Evolutionary conservation across 441 rosid genomes (phyloP), one percentile per base, ranked within the genome.

Genomic region (Syzygium syzygioides): DNA sequence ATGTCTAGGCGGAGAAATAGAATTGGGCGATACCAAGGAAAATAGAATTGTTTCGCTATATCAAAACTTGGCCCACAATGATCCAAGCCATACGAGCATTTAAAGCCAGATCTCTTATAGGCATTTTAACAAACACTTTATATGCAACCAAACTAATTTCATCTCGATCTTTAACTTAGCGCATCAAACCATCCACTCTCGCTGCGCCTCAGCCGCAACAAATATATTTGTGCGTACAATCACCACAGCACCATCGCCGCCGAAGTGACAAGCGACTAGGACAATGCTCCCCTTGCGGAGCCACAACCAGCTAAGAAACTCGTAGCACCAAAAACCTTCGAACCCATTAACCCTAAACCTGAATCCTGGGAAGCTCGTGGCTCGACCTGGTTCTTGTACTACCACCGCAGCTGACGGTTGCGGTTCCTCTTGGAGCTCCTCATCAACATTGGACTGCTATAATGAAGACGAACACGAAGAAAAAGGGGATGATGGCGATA

Each of bases 81-180:
- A 20, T 71, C 50, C 80, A 37, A 13, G 80, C 48, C 8, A 37
- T 13, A 37, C 80, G 14, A 10, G 80, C 28, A 20, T 34, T 34
- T 71, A 34, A 37, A 71, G 80, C 80, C 50, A 11, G 26, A 26
- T 71, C 79, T 88, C 66, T 86, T 11, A 23, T 15, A 55, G 92
- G 88, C 94, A 92, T 91, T 94, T 91, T 88, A 57, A 90, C 94
- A 90, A 94, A 91, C 93, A 89, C 20, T 64, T 54, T 8, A 60
- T 50, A 34, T 2, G 4, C 53, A 62, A 6, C 11, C 7, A 4
- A 54, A 52, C 91, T 6, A 86, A 94, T 97, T 96, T 95, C 92
- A 30, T 96, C 96, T 90, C 88, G 94, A 90, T 93, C 94, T 87
- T 89, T 93, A 91, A 96, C 91, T 26, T 83, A 85, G 88, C 79